phyloP scores from a whole-genome alignment of 2,329 filamentous ascomycete genomes.

The Dactylellina parvicollis region DNA sequence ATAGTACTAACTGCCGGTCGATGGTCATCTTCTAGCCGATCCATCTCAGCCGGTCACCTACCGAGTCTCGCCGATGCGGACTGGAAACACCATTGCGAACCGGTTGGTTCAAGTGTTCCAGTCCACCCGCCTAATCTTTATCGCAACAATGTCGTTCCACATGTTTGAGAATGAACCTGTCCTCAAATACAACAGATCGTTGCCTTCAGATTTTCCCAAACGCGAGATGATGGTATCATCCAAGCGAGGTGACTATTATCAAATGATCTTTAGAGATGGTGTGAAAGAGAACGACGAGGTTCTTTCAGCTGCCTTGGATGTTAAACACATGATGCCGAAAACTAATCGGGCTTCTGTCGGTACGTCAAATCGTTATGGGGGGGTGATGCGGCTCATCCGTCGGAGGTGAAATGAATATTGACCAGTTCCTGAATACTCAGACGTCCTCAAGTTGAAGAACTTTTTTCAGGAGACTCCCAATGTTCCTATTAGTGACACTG shows the following conservation, averaged over 20 bases:
- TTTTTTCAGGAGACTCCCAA: slow-evolving; percentile 19
- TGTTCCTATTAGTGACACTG: slow-evolving; percentile 9
- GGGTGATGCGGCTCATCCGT: too few relatives aligned
- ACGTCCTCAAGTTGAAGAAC: slow-evolving; percentile 5
- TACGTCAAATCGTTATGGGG: too few relatives aligned
- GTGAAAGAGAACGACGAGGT: slow-evolving; percentile 36
- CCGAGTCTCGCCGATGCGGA: slow-evolving; percentile 18
- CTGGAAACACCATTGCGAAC: slow-evolving; percentile 34
- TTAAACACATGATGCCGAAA: slow-evolving; percentile 28
- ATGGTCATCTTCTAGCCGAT: slow-evolving; percentile 16
- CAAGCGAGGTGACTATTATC: slow-evolving; percentile 42
- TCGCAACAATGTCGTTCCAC: slow-evolving; percentile 38
- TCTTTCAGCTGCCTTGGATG: slow-evolving; percentile 24
- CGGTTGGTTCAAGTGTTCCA: slow-evolving; percentile 36
- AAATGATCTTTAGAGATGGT: slow-evolving; percentile 26
- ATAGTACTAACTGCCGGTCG: background rate
- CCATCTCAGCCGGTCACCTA: slow-evolving; percentile 22
- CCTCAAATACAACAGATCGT: background rate
- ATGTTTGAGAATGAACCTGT: slow-evolving; percentile 24
- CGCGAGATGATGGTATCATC: slow-evolving; percentile 21
- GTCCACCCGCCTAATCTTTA: slow-evolving; percentile 30
- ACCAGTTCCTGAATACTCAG: background rate
- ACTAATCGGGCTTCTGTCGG: background rate
- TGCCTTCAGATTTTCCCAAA: slow-evolving; percentile 20
- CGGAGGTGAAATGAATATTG: too few relatives aligned